Evolutionary conservation across 2,329 filamentous ascomycete species (phyloP).

Genomic region (Cytospora paraplurivora): DNA sequence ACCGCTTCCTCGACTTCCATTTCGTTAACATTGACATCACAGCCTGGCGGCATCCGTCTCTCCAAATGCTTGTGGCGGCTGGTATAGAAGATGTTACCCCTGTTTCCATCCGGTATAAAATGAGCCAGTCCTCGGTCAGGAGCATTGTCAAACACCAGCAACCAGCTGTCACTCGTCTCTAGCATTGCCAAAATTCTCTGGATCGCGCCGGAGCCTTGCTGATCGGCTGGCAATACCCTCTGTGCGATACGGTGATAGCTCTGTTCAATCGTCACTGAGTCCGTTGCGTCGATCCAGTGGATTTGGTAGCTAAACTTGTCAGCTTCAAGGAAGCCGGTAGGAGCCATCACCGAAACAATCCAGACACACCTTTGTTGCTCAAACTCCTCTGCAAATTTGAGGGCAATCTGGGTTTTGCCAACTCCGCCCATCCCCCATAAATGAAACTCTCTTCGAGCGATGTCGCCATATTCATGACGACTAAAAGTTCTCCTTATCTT

Average conservation of each 20-base stretch:
- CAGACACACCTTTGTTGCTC: conserved; percentile 27
- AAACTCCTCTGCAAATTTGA: conserved; percentile 33
- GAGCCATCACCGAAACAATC: neutral
- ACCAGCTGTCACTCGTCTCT: conserved; percentile 32
- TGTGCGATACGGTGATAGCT: conserved; percentile 25
- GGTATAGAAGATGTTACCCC: conserved; percentile 38
- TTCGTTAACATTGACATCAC: conserved; percentile 22
- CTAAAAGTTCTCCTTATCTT: conserved; percentile 29
- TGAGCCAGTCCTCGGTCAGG: conserved; percentile 26
- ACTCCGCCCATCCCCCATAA: conserved; percentile 37
- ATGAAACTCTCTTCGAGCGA: conserved; percentile 31
- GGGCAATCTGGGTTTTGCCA: conserved; percentile 39
- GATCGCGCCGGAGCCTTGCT: no score
- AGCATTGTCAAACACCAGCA: conserved; percentile 39
- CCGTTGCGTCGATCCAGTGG: conserved; percentile 35
- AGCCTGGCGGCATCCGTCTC: conserved; percentile 14
- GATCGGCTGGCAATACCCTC: no score
- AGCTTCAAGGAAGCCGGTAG: no score
- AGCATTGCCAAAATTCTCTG: no score
- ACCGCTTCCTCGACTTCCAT: conserved; percentile 29
- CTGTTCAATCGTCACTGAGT: conserved; percentile 29
- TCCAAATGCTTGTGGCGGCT: conserved; percentile 27
- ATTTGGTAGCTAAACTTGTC: neutral
- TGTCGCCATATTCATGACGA: conserved; percentile 9
- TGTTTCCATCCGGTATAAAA: conserved; percentile 29